Evolutionary conservation across 140 eudicot genomes (phyloP).

Genomic region (Stevia rebaudiana): DNA sequence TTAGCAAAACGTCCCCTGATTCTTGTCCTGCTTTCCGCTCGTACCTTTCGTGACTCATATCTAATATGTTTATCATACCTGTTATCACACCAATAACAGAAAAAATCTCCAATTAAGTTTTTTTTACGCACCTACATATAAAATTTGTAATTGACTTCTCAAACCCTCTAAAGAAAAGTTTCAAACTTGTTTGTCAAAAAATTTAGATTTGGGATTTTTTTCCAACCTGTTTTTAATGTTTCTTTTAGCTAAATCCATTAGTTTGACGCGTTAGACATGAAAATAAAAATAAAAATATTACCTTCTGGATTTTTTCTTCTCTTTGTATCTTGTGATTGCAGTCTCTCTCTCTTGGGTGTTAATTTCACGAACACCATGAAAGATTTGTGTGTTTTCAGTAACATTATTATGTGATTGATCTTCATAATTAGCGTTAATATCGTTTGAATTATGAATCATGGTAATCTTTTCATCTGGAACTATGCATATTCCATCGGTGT

Average conservation of each 20-base stretch:
- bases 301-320: slow-evolving; percentile 87
- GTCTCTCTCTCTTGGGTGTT: slow-evolving; percentile 68
- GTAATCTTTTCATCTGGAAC: slow-evolving; percentile 52
- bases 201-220: background rate
- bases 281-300: slow-evolving; percentile 15
- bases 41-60: slow-evolving; percentile 80
- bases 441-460: slow-evolving; percentile 18
- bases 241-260: background rate
- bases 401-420: slow-evolving; percentile 23
- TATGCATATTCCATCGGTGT: slow-evolving; percentile 34
- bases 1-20: slow-evolving; percentile 94
- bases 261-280: background rate
- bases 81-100: background rate
- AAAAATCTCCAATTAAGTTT: too few relatives aligned
- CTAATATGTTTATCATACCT: slow-evolving; percentile 94
- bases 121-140: background rate
- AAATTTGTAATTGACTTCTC: background rate
- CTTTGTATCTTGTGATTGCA: slow-evolving; percentile 80
- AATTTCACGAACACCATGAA: slow-evolving; percentile 48
- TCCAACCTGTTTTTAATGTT: background rate
- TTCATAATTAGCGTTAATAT: slow-evolving; percentile 26
- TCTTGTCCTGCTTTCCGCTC: slow-evolving; percentile 84
- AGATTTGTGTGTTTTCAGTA: slow-evolving; percentile 27
- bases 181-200: background rate
- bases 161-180: background rate